Conservation (phyloP, 352 stramenopile species). For the Phytopythium kandeliae region DNA sequence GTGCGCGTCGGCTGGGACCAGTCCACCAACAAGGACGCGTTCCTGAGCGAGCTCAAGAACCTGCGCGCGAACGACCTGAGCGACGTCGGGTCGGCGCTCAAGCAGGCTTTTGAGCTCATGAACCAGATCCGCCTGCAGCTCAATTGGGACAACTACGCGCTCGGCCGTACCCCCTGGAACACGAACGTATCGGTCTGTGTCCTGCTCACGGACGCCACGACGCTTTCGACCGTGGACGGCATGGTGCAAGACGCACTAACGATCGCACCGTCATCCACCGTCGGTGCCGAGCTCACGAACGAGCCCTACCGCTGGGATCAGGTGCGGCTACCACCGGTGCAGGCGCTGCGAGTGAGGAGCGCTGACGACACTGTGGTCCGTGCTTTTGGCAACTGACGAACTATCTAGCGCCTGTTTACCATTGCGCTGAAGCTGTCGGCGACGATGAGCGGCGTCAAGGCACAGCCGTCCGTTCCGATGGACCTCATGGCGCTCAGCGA, state of each 20-base stretch:
- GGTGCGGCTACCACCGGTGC: conserved; percentile 4
- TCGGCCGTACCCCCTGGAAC: conserved; percentile 76
- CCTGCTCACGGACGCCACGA: conserved; percentile 76
- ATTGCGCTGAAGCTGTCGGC: conserved; percentile 81
- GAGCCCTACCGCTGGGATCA: conserved; percentile 87
- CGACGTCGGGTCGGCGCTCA: conserved; percentile 63
- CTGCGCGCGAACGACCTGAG: conserved; percentile 73
- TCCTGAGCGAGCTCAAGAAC: conserved; percentile 81
- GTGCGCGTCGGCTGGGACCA: conserved; percentile 85
- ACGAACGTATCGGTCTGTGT: conserved; percentile 82
- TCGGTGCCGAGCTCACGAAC: conserved; percentile 72
- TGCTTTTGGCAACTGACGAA: no score
- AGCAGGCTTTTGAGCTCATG: conserved; percentile 84
- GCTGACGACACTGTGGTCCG: no score
- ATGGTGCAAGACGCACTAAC: conserved; percentile 69
- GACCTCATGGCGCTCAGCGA: conserved; percentile 85
- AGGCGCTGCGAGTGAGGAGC: neutral
- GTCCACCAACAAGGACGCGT: conserved; percentile 81
- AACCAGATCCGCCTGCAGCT: conserved; percentile 87
- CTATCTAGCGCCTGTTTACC: conserved; percentile 53
- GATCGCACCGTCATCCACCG: conserved; percentile 57
- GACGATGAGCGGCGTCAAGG: conserved; percentile 38
- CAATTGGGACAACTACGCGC: conserved; percentile 84
- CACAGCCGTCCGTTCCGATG: conserved; percentile 42
- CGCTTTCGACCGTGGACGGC: conserved; percentile 55